Evolutionary conservation across 2,329 filamentous ascomycete genomes (phyloP), one percentile per base, ranked within the genome.

Genomic region (Sarocladium brachiariae): DNA sequence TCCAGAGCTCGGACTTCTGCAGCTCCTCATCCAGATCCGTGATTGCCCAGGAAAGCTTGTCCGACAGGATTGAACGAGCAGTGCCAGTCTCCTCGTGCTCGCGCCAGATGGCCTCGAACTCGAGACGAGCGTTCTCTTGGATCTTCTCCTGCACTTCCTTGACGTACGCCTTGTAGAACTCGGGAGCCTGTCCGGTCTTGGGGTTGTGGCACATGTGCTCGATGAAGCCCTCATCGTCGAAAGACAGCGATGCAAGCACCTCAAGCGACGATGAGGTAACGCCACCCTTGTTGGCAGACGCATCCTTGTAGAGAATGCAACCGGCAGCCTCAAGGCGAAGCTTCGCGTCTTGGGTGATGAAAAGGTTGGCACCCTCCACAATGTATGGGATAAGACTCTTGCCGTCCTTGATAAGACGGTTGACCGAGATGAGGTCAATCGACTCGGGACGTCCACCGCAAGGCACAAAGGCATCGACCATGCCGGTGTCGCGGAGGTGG

Each of bases 301-400:
- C 93, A 68, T 99, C 93, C 74, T 99, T 99, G 84, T 90, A 96
- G 35, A 99, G 71, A 60, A 97, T 83, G 64, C 89, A 95, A 53
- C 93, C 93, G n/a, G 92, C 91, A 60, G 89, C 86, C 72, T 99
- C 93, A 13, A 99, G 82, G 21, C 90, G 87, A 51, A 97, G 79
- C 75, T 97, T 97, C 60, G 92, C 92, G 62, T 99, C 93, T 70
- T 99, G 93, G 1, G 93, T 96, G 71, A 99, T 95, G 80, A 99
- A 99, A 50, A 99, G 77, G 68, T 97, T 99, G 69, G 93, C 93
- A 50, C 93, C 93, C 71, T 99, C 93, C 39, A 99, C 92, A 50
- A 99, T 93, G 72, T 95, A 99, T 1, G 92, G 91, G 54, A 99
- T 86, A 10, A 79, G 81, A 19, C 80, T 78, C 74, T 95, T 96